phyloP scores from a whole-genome alignment of 164 flowering plant species.

The Litsea cubeba region DNA sequence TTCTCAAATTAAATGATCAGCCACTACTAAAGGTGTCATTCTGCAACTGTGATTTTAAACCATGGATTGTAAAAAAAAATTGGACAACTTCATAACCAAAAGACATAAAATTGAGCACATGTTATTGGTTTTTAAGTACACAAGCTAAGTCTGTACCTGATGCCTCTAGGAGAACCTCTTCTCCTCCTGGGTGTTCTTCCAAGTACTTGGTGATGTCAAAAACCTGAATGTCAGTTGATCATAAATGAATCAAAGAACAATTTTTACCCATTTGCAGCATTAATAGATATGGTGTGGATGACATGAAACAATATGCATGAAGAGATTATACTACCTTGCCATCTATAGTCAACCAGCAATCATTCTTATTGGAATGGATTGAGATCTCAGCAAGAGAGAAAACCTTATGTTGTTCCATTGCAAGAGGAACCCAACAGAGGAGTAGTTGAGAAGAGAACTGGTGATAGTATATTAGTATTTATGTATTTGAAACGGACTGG shows the following conservation, averaged over 20 bases:
- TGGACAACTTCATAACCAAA: no score
- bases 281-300: background rate
- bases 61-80: no score
- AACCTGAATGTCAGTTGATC: slow-evolving; percentile 5
- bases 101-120: no score
- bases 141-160: slow-evolving; percentile 7
- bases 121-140: no score
- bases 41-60: no score
- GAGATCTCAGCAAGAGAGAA: slow-evolving; percentile 16
- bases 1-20: no score
- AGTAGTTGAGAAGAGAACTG: background rate
- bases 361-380: slow-evolving; percentile 16
- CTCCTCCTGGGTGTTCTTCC: slow-evolving; percentile 25
- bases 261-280: background rate
- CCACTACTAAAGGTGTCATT: no score
- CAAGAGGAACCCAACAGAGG: background rate
- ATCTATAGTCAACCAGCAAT: slow-evolving; percentile 15
- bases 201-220: slow-evolving; percentile 18
- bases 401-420: slow-evolving; percentile 10
- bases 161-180: slow-evolving; percentile 16
- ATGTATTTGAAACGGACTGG: no score
- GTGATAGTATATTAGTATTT: no score
- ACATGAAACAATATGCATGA: background rate
- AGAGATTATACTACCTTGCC: slow-evolving; percentile 10
- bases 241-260: background rate